Percentiles rank a stretch among this genome's conserved stretches.
These are phyloP conservation scores for Pezicula neosporulosa DNA, from an alignment of 2,329 filamentous ascomycete species.

Conservation along the genomic window DNA sequence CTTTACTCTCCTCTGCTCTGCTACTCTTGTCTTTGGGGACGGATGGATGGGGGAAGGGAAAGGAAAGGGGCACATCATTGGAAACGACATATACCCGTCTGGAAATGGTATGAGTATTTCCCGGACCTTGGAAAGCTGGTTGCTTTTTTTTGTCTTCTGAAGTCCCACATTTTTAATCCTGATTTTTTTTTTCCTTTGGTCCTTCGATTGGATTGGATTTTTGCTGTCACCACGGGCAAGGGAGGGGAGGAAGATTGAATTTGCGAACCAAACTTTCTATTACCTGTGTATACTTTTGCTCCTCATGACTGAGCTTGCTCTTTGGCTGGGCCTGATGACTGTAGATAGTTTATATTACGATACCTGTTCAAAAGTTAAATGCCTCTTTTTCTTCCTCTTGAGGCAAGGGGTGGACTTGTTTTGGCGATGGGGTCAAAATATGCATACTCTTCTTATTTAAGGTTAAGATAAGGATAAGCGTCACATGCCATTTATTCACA, in stretches of 20 bases:
- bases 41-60: too few relatives aligned
- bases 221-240: not conserved
- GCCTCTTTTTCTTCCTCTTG: not conserved
- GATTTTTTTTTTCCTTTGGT: not conserved
- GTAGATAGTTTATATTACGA: conserved; percentile 18
- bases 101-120: not conserved
- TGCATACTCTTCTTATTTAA: too few relatives aligned
- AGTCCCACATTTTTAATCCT: too few relatives aligned
- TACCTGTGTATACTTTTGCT: conserved; percentile 16
- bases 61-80: too few relatives aligned
- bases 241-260: not conserved
- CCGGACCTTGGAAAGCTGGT: too few relatives aligned
- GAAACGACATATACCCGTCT: too few relatives aligned
- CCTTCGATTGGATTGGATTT: not conserved
- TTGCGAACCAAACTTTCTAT: not conserved
- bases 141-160: too few relatives aligned
- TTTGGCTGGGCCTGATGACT: conserved; percentile 4
- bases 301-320: conserved; percentile 14
- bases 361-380: conserved; percentile 5
- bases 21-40: not conserved
- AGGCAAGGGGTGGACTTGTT: too few relatives aligned
- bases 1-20: not conserved
- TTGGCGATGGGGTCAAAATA: too few relatives aligned
- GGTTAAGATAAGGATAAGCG: too few relatives aligned
- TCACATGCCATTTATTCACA: too few relatives aligned